These are phyloP conservation scores for Stephania cephalantha DNA, from an alignment of 164 flowering plant genomes.

Conservation along the genomic window DNA sequence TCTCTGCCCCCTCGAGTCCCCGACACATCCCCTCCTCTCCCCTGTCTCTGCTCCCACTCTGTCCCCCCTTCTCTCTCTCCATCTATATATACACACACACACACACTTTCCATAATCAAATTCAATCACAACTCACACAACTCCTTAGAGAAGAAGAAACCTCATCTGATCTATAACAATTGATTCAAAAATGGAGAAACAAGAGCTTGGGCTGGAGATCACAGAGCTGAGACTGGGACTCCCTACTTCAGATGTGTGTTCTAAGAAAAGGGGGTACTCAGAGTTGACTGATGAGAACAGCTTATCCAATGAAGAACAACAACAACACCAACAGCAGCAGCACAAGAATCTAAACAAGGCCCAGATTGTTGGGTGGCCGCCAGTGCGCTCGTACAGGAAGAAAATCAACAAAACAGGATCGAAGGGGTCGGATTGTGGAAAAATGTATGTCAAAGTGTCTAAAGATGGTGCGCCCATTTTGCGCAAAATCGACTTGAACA, in stretches of 20 bases:
- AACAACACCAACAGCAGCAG: too few relatives aligned
- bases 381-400: constrained; percentile 10
- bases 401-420: constrained; percentile 30
- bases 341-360: constrained; percentile 20
- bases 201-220: constrained; percentile 53
- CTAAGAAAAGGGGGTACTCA: constrained; percentile 59
- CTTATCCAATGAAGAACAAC: constrained; percentile 7
- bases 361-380: constrained; percentile 19
- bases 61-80: constrained; percentile 8
- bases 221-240: constrained; percentile 81
- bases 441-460: constrained; percentile 66
- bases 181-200: constrained; percentile 13
- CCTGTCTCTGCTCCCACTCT: constrained; percentile 23
- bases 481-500: constrained; percentile 58
- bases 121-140: not conserved
- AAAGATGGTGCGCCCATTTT: constrained; percentile 84
- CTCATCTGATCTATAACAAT: not conserved
- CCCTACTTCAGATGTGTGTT: constrained; percentile 21
- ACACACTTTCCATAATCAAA: not conserved
- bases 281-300: constrained; percentile 25
- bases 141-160: not conserved
- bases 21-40: constrained; percentile 25
- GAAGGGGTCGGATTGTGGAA: constrained; percentile 13
- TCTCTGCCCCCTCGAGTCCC: constrained; percentile 39
- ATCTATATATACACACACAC: constrained; percentile 4